Percentiles rank a stretch among this genome's conserved stretches.
Conservation (phyloP, 331 rosid species). For the Telfairia occidentalis region DNA sequence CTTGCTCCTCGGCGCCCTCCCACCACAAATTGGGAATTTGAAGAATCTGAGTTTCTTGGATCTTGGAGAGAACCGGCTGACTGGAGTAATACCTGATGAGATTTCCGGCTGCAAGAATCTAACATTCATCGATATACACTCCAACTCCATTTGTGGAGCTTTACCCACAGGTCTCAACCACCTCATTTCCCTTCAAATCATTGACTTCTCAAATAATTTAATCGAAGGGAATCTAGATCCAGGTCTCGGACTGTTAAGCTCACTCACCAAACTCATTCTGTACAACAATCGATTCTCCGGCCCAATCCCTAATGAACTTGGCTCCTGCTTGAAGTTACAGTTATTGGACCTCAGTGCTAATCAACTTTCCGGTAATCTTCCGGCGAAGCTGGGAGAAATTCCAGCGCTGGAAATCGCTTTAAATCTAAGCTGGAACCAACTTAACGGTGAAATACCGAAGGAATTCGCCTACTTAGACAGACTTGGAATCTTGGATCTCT, state of each 20-base stretch:
- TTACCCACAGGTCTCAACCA: conserved; percentile 39
- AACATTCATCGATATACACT: conserved; percentile 62
- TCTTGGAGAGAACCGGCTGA: conserved; percentile 45
- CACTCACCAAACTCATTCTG: conserved; percentile 56
- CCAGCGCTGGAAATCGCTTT: conserved; percentile 70
- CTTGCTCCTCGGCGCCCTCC: conserved; percentile 45
- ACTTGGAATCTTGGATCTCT: conserved; percentile 69
- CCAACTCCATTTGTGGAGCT: conserved; percentile 50
- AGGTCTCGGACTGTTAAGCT: conserved; percentile 40
- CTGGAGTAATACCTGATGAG: conserved; percentile 40
- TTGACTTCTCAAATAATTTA: conserved; percentile 58
- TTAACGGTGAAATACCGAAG: conserved; percentile 53
- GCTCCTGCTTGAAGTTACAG: conserved; percentile 52
- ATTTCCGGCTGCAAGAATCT: conserved; percentile 63
- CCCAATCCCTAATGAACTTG: conserved; percentile 43
- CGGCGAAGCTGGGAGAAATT: conserved; percentile 46
- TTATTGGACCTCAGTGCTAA: conserved; percentile 61
- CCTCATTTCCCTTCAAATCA: conserved; percentile 47
- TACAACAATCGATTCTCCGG: conserved; percentile 58
- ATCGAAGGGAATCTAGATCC: conserved; percentile 45
- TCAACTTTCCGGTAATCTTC: conserved; percentile 42
- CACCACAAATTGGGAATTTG: conserved; percentile 59
- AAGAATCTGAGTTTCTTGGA: conserved; percentile 55
- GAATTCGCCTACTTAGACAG: conserved; percentile 44
- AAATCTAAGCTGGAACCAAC: conserved; percentile 63